These are phyloP conservation scores for Picochlorum sp. DNA, from an alignment of 139 green algal genomes.

Conservation along the genomic window DNA sequence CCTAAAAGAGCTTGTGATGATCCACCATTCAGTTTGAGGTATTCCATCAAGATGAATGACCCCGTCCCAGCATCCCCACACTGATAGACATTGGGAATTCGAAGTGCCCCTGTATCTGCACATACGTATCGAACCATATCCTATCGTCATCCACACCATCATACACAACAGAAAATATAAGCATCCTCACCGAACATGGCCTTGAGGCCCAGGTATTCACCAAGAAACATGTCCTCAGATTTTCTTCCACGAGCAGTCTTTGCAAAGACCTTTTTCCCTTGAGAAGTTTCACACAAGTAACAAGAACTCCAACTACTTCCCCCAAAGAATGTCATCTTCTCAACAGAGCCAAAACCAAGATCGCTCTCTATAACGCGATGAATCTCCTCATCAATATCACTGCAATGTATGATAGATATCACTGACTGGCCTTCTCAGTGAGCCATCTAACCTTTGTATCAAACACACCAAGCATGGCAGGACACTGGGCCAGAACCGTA, in stretches of 20 bases:
- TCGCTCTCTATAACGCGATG: background rate
- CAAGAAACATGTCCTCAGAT: conserved; percentile 73
- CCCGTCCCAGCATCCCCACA: conserved; percentile 35
- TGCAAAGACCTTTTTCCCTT: conserved; percentile 61
- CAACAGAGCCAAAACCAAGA: conserved; percentile 11
- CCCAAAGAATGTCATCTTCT: conserved; percentile 27
- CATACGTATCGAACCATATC: background rate
- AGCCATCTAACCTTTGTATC: background rate
- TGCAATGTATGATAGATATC: background rate
- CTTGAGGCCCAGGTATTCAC: conserved; percentile 71
- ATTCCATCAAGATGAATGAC: conserved; percentile 93
- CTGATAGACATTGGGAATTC: conserved; percentile 62
- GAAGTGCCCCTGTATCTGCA: conserved; percentile 45
- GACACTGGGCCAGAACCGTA: too few relatives aligned
- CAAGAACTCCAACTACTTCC: conserved; percentile 50
- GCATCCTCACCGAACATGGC: conserved; percentile 50
- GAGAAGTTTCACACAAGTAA: conserved; percentile 42
- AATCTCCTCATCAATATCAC: background rate
- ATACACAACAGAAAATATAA: background rate
- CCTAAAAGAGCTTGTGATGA: conserved; percentile 57
- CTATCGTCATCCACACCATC: background rate
- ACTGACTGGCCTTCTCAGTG: background rate
- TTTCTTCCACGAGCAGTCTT: conserved; percentile 47
- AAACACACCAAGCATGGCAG: too few relatives aligned
- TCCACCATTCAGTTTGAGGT: conserved; percentile 58